phyloP scores from a whole-genome alignment of 1,284 basidiomycete species.

The Irpex sp. region DNA sequence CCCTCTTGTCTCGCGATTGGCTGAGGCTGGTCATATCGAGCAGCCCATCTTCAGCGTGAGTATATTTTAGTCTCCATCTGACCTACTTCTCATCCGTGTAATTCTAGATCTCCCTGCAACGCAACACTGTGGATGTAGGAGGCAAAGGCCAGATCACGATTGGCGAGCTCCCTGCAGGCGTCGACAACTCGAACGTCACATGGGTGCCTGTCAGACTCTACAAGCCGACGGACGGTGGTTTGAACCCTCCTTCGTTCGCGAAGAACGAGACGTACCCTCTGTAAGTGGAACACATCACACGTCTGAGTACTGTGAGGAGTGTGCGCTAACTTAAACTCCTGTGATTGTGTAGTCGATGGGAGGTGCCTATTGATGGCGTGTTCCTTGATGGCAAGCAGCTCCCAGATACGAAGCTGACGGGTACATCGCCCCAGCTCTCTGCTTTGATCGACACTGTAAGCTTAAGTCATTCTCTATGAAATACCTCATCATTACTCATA shows the following conservation, averaged over 20 bases:
- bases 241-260: slow-evolving; percentile 32
- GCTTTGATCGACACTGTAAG: slow-evolving; percentile 52
- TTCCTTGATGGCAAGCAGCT: slow-evolving; percentile 51
- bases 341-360: slow-evolving; percentile 49
- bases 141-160: slow-evolving; percentile 37
- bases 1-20: slow-evolving; percentile 44
- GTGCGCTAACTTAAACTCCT: not conserved
- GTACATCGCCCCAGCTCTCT: slow-evolving; percentile 34
- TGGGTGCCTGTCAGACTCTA: slow-evolving; percentile 43
- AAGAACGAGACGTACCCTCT: slow-evolving; percentile 32
- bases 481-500: not conserved
- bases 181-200: slow-evolving; percentile 35
- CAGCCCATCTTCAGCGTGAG: slow-evolving; percentile 41
- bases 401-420: slow-evolving; percentile 37
- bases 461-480: not conserved
- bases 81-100: not conserved
- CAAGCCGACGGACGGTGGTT: slow-evolving; percentile 31
- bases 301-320: too few species aligned
- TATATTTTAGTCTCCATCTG: not conserved
- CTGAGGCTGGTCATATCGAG: slow-evolving; percentile 37
- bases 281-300: too few species aligned
- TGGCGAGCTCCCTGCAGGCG: slow-evolving; percentile 35
- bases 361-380: slow-evolving; percentile 52
- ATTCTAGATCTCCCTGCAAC: slow-evolving; percentile 34
- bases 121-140: slow-evolving; percentile 35